Percentiles rank a stretch among this genome's conserved stretches.
phyloP scores from a whole-genome alignment of 2,329 filamentous ascomycete genomes.

The Daldinia sp. region DNA sequence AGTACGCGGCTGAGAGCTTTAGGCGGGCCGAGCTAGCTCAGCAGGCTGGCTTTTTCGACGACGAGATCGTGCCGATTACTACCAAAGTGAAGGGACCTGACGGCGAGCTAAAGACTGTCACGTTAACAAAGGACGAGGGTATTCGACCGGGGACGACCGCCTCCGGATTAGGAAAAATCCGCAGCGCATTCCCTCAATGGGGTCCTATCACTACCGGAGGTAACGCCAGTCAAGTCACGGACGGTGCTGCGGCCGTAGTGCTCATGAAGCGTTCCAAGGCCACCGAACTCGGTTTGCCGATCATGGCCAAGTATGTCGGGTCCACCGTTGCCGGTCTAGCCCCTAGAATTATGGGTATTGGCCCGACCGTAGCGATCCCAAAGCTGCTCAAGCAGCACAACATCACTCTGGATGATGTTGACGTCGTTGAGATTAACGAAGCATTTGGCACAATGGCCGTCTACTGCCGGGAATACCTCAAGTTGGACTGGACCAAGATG shows the following conservation, averaged over 20 bases:
- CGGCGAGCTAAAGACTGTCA: constrained; percentile 79
- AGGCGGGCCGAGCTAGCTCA: constrained; percentile 87
- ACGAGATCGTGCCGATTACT: constrained; percentile 91
- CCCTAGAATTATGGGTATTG: constrained; percentile 96
- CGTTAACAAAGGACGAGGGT: constrained; percentile 86
- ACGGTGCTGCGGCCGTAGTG: constrained; percentile 87
- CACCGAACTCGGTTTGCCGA: constrained; percentile 84
- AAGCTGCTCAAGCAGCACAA: constrained; percentile 87
- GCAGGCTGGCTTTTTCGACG: constrained; percentile 88
- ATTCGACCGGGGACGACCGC: constrained; percentile 89
- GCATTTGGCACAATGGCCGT: constrained; percentile 98
- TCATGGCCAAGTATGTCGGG: constrained; percentile 93
- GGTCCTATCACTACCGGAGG: constrained; percentile 88
- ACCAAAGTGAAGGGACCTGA: constrained; percentile 85
- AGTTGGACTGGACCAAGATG: constrained; percentile 77
- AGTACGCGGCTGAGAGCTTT: constrained; percentile 87
- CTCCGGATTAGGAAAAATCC: constrained; percentile 83
- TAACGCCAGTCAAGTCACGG: constrained; percentile 94
- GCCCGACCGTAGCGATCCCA: constrained; percentile 74
- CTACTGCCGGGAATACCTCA: constrained; percentile 81
- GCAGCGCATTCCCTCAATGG: constrained; percentile 88
- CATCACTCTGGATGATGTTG: constrained; percentile 81
- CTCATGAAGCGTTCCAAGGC: constrained; percentile 95
- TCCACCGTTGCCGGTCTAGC: constrained; percentile 90
- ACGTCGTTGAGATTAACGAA: constrained; percentile 95